Conservation (phyloP, 2,329 filamentous ascomycete genomes). For the Epichloe uncinata region DNA sequence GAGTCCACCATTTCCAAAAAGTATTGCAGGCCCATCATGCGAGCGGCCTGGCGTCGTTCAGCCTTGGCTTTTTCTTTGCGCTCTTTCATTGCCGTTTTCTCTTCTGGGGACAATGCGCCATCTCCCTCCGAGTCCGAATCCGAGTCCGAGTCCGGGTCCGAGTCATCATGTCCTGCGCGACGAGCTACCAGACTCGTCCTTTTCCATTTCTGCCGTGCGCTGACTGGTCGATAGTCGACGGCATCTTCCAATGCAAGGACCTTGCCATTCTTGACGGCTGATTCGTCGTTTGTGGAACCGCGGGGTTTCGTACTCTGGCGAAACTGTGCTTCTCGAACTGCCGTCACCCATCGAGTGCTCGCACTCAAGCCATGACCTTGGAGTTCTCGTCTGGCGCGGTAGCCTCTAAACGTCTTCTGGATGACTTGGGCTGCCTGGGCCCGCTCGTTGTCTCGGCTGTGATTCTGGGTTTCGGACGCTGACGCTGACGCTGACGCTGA, state of each 20-base stretch:
- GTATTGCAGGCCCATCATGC: constrained; percentile 75
- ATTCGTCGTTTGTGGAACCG: constrained; percentile 14
- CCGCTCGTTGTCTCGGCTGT: constrained; percentile 8
- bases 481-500: constrained; percentile 8
- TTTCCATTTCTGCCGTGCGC: constrained; percentile 60
- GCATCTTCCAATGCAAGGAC: constrained; percentile 7
- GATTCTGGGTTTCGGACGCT: not conserved
- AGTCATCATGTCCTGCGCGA: constrained; percentile 56
- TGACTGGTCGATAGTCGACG: constrained; percentile 11
- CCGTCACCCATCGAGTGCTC: constrained; percentile 58
- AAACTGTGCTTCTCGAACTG: constrained; percentile 44
- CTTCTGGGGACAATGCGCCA: constrained; percentile 20
- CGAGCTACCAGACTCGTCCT: constrained; percentile 57
- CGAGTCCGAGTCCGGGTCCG: constrained; percentile 28
- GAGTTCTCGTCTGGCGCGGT: constrained; percentile 58
- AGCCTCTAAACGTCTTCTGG: constrained; percentile 65
- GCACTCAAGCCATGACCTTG: constrained; percentile 55
- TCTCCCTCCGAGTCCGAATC: constrained; percentile 32
- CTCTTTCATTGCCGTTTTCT: constrained; percentile 24
- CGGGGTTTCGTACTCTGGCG: constrained; percentile 34
- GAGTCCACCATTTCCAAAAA: constrained; percentile 76
- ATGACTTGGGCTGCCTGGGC: constrained; percentile 42
- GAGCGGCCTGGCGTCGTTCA: constrained; percentile 51
- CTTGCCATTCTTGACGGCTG: constrained; percentile 3
- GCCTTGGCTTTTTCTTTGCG: constrained; percentile 36